Percentiles rank a stretch among this genome's conserved stretches.
Evolutionary conservation across 805 yeast genomes (phyloP).

Genomic region (Wickerhamiella alocasiicola): DNA sequence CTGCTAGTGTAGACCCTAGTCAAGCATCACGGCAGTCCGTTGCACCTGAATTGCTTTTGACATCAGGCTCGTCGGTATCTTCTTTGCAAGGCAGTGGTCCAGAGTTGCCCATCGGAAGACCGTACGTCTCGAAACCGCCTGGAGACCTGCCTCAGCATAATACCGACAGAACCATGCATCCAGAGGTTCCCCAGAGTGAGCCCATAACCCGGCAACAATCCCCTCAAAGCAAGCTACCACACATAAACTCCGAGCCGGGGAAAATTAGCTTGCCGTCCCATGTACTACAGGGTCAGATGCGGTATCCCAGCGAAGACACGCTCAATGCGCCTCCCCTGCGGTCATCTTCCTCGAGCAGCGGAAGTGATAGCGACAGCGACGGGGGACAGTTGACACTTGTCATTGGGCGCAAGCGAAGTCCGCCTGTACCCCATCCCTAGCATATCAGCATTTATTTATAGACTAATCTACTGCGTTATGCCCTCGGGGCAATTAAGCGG

Average conservation of each 20-base stretch:
- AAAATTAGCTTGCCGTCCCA: slow-evolving; percentile 1
- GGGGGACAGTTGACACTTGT: slow-evolving; percentile 21
- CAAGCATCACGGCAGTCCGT: background rate
- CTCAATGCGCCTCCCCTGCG: slow-evolving; percentile 6
- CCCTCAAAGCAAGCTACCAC: background rate
- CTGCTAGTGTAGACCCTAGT: too few species aligned
- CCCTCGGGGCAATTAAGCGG: too few species aligned
- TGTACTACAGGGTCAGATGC: background rate
- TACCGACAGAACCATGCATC: too few species aligned
- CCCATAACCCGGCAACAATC: background rate
- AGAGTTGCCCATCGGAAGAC: background rate
- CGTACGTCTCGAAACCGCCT: too few species aligned
- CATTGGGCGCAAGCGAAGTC: slow-evolving; percentile 15
- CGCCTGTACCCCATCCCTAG: background rate
- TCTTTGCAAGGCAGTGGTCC: background rate
- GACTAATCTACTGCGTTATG: too few species aligned
- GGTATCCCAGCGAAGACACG: slow-evolving; percentile 10
- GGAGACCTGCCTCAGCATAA: too few species aligned
- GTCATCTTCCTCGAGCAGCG: slow-evolving; percentile 13
- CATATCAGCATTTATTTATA: slow-evolving; percentile 1
- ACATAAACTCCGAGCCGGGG: slow-evolving; percentile 1
- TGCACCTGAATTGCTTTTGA: background rate
- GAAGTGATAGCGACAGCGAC: slow-evolving; percentile 17
- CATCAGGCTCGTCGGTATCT: background rate
- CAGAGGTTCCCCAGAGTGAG: too few species aligned